Evolutionary conservation across 2,329 filamentous ascomycete species (phyloP).

Genomic region (Monosporascus sp.): DNA sequence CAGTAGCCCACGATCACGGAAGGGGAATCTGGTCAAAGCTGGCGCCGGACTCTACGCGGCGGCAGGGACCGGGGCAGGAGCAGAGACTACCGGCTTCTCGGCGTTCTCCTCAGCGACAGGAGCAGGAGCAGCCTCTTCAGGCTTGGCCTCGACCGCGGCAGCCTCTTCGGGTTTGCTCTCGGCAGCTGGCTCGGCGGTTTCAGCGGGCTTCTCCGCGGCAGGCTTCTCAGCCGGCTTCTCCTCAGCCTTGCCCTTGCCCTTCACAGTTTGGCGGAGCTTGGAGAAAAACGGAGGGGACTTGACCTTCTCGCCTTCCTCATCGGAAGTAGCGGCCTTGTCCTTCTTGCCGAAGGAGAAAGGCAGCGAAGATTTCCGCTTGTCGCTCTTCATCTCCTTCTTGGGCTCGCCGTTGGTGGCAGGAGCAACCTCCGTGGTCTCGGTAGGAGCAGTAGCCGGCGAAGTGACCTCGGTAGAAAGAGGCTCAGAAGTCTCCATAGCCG

Average conservation of each 20-base stretch:
- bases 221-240: constrained; percentile 20
- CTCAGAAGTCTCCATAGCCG: constrained; percentile 51
- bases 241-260: constrained; percentile 25
- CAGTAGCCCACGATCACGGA: constrained; percentile 8
- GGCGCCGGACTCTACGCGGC: constrained; percentile 23
- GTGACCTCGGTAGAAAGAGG: constrained; percentile 51
- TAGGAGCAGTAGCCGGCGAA: constrained; percentile 39
- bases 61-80: constrained; percentile 25
- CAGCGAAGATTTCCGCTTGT: constrained; percentile 77
- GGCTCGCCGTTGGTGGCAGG: constrained; percentile 46
- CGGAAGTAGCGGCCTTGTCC: constrained; percentile 52
- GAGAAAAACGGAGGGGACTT: constrained; percentile 52
- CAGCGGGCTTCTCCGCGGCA: constrained; percentile 16
- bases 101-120: constrained; percentile 13
- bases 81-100: constrained; percentile 21
- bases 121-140: constrained; percentile 7
- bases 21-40: background rate
- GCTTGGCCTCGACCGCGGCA: constrained; percentile 12
- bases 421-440: constrained; percentile 41
- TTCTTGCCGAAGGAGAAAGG: constrained; percentile 77
- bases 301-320: constrained; percentile 57
- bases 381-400: constrained; percentile 60
- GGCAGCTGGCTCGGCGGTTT: constrained; percentile 15
- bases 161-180: constrained; percentile 15
- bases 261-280: constrained; percentile 42